Evolutionary conservation across 139 green algal genomes (phyloP), one percentile per base, ranked within the genome.

Genomic region (Chlamydomonas sphaeroides): DNA sequence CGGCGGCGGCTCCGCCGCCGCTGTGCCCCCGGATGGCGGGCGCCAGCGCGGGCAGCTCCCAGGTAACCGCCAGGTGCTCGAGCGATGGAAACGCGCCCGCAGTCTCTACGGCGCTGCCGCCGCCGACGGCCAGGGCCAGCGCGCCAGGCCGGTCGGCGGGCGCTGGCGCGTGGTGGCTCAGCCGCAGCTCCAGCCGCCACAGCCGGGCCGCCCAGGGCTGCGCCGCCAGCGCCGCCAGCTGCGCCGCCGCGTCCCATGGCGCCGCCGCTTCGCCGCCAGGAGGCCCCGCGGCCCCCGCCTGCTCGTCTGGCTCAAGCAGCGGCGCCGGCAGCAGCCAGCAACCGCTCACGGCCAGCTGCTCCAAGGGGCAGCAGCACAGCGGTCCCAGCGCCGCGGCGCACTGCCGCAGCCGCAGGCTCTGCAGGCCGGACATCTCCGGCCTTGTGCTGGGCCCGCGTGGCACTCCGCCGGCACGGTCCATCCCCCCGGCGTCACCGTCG

Each of bases 1-100:
- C 23, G 17, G 18, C 3, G 25, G 18, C 56, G 56, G 56, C 6
- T 32, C 3, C 72, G 14, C 18, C 7, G 61, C 1, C 30, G 61
- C n/a, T 49, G 32, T 10, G 23, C 67, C n/a, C 0, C 42, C 25
- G 42, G 23, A 10, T 0, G 7, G 28, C 39, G 8, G 26, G 68
- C 38, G 2, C 15, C 56, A 79, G 72, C 35, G 59, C 74, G 39
- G 45, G 35, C 41, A 48, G 20, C 74, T 80, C 74, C 74, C 74
- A 80, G 11, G 59, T 80, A 30, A 80, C 45, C 35, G 51, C 68
- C 30, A 80, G 74, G 39, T 59, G 59, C 74, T 70, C 74, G 28
- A 70, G 42, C 7, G 20, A 23, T n/a, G 59, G n/a, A 10, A 36
- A 25, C 5, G 30, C 36, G 48, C 3, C 15, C 41, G 42, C 33